Evolutionary conservation across 805 yeast species (phyloP).

Genomic region (Starmerella bombicola): DNA sequence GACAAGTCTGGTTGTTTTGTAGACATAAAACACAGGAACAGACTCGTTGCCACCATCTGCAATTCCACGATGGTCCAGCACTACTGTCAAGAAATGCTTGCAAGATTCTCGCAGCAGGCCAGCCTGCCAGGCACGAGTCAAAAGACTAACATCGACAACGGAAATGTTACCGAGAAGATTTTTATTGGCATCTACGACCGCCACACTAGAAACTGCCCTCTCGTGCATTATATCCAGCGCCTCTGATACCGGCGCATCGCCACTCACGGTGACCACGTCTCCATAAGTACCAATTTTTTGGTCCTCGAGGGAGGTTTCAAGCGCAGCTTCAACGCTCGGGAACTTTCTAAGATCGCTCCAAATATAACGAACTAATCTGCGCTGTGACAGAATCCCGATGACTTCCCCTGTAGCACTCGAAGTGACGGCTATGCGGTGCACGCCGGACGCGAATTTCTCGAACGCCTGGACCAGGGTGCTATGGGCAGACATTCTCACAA

Average conservation of each 20-base stretch:
- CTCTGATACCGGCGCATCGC: constrained; percentile 76
- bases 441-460: constrained; percentile 86
- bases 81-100: constrained; percentile 74
- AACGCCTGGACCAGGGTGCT: constrained; percentile 55
- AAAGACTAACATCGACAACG: constrained; percentile 83
- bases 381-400: constrained; percentile 79
- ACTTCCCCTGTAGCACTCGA: constrained; percentile 37
- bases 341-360: constrained; percentile 91
- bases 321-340: constrained; percentile 56
- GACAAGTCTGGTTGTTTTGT: constrained; percentile 63
- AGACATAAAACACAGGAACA: constrained; percentile 91
- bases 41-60: constrained; percentile 85
- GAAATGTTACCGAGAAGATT: constrained; percentile 83
- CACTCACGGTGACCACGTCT: constrained; percentile 67
- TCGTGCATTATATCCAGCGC: constrained; percentile 77
- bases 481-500: constrained; percentile 58
- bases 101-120: constrained; percentile 72
- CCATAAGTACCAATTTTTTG: constrained; percentile 57
- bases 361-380: constrained; percentile 68
- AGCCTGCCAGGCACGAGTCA: constrained; percentile 76
- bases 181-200: constrained; percentile 72
- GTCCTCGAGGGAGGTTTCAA: constrained; percentile 55
- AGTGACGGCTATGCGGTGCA: constrained; percentile 80
- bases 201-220: constrained; percentile 76
- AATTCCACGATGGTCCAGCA: constrained; percentile 75